Conservation (phyloP, 495 filamentous ascomycete species). For the Terfezia boudieri region DNA sequence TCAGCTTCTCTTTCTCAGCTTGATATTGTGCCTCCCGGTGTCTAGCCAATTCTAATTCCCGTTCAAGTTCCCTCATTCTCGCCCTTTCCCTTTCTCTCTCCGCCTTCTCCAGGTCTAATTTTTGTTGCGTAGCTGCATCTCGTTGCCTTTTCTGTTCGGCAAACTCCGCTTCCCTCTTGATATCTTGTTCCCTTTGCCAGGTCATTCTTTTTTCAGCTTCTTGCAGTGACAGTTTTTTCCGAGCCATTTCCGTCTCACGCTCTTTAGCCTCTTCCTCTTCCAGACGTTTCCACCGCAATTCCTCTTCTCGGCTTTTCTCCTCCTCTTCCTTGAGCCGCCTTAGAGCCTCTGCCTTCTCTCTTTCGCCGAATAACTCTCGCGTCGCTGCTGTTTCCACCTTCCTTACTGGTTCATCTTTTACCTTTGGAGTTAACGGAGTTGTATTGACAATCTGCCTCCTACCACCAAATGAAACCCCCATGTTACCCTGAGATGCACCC, state of each 20-base stretch:
- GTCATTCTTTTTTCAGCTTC: background rate
- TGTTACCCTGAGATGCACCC: slow-evolving; percentile 84
- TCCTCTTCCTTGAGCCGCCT: slow-evolving; percentile 67
- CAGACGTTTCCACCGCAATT: slow-evolving; percentile 30
- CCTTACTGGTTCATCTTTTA: slow-evolving; percentile 42
- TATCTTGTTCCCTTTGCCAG: background rate
- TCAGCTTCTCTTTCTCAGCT: slow-evolving; percentile 45
- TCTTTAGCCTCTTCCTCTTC: slow-evolving; percentile 40
- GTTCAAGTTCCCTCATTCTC: slow-evolving; percentile 65
- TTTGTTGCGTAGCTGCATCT: slow-evolving; percentile 11
- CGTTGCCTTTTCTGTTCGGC: slow-evolving; percentile 1
- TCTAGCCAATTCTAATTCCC: slow-evolving; percentile 63
- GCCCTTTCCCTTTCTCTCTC: slow-evolving; percentile 25
- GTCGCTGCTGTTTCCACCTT: slow-evolving; percentile 27
- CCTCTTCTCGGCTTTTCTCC: slow-evolving; percentile 60
- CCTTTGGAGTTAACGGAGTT: slow-evolving; percentile 50
- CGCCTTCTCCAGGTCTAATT: slow-evolving; percentile 10
- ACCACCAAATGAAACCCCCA: slow-evolving; percentile 79
- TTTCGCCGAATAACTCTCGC: slow-evolving; percentile 22
- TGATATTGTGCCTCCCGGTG: slow-evolving; percentile 73
- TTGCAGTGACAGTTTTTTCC: slow-evolving; percentile 9
- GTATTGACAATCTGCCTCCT: slow-evolving; percentile 79
- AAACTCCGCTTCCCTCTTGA: background rate
- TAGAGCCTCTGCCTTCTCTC: slow-evolving; percentile 41
- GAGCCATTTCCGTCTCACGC: slow-evolving; percentile 39